Evolutionary conservation across 345 rosid species (phyloP).

Genomic region (Acer campestre): DNA sequence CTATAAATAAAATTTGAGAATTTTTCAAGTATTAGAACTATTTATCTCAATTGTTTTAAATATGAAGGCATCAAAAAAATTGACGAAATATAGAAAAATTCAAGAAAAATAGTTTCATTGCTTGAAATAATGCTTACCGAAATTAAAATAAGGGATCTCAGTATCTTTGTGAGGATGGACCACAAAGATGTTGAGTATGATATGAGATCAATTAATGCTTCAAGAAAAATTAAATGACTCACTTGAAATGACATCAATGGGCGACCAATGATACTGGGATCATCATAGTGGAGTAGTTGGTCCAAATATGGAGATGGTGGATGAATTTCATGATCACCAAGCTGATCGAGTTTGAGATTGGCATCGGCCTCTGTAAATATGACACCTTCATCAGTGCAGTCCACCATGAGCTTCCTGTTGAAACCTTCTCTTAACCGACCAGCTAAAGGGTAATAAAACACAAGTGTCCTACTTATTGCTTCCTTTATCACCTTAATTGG

Average conservation of each 20-base stretch:
- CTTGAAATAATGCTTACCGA: no score
- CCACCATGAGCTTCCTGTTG: constrained; percentile 1
- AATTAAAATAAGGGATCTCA: no score
- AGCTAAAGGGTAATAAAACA: constrained; percentile 16
- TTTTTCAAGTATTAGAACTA: no score
- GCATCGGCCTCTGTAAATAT: background rate
- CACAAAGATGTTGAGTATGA: no score
- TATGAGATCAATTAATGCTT: no score
- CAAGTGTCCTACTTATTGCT: background rate
- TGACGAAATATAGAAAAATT: no score
- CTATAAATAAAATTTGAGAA: no score
- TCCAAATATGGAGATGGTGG: constrained; percentile 3
- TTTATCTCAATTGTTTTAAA: no score
- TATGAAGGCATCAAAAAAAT: no score
- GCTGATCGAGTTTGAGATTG: background rate
- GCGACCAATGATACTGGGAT: background rate
- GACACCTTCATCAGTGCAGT: constrained; percentile 6
- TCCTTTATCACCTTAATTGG: constrained; percentile 12
- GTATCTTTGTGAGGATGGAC: no score
- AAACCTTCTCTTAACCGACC: background rate
- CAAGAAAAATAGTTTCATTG: no score
- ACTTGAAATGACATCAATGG: constrained; percentile 1
- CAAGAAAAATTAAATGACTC: background rate
- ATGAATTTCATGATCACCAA: background rate
- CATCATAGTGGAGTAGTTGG: background rate